A percentile compares a stretch with the other conserved stretches of the same genome.
Conservation (phyloP, 148 eudicot species). For the Rhododendron molle region DNA sequence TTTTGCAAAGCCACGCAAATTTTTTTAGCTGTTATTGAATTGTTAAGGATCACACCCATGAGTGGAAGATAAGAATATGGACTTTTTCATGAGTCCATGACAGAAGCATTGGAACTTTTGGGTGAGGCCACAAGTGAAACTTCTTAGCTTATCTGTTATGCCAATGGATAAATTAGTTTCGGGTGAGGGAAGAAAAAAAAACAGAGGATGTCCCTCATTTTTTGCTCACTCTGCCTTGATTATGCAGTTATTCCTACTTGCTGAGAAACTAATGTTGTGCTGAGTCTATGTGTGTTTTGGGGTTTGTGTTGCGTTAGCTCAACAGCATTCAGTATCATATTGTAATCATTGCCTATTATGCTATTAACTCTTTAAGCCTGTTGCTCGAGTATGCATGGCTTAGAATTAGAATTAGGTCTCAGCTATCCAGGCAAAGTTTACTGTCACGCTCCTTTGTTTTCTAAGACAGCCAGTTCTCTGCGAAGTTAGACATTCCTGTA, state of each 20-base stretch:
- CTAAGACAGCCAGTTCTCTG: not conserved
- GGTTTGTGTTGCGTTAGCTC: not conserved
- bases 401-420: not conserved
- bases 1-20: not conserved
- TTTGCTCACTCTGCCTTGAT: not conserved
- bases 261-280: not conserved
- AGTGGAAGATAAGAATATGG: not conserved
- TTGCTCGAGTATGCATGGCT: not conserved
- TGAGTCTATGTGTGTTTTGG: not conserved
- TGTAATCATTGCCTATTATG: not conserved
- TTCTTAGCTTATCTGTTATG: not conserved
- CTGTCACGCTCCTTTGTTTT: not conserved
- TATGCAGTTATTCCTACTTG: not conserved
- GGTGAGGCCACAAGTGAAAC: not conserved
- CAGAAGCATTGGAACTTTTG: not conserved
- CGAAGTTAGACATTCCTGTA: not conserved
- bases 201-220: not conserved
- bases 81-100: not conserved
- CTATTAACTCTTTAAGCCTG: not conserved
- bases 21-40: not conserved
- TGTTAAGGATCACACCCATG: not conserved
- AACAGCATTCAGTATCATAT: not conserved
- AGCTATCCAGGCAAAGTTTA: not conserved
- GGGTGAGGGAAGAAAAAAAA: not conserved
- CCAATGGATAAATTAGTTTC: not conserved